Evolutionary conservation across 768 basidiomycete genomes (phyloP).

Genomic region (Leccinum obscurum): DNA sequence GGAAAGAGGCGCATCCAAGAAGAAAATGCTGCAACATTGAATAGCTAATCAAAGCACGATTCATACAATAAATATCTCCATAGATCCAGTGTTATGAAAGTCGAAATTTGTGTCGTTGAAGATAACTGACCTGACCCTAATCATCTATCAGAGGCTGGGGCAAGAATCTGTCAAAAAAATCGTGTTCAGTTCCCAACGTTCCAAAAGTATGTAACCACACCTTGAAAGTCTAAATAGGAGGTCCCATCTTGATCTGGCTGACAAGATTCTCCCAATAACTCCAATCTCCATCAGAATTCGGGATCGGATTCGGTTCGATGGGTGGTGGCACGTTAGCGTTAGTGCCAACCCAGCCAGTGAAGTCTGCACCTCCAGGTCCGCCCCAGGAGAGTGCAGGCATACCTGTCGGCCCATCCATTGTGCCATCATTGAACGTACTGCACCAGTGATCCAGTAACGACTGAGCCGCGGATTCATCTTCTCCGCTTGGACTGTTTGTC

Average conservation of each 20-base stretch:
- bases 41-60: constrained; percentile 7
- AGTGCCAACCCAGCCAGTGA: constrained; percentile 57
- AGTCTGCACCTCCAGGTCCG: constrained; percentile 55
- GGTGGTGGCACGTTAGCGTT: constrained; percentile 37
- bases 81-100: neutral
- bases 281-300: constrained; percentile 67
- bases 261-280: constrained; percentile 81
- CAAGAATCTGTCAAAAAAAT: neutral
- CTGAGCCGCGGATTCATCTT: constrained; percentile 77
- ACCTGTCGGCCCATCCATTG: constrained; percentile 49
- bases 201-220: neutral
- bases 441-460: constrained; percentile 83
- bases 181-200: neutral
- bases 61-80: constrained; percentile 12
- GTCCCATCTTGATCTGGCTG: constrained; percentile 46
- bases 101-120: constrained; percentile 13
- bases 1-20: neutral
- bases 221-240: constrained; percentile 25
- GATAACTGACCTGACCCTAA: constrained; percentile 3
- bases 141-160: neutral
- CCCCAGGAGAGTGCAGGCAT: constrained; percentile 58
- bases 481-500: constrained; percentile 67
- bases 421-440: constrained; percentile 71
- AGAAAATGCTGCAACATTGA: constrained; percentile 1
- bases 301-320: constrained; percentile 46